phyloP scores from a whole-genome alignment of 768 basidiomycete species.

The Polyporus arcularius region DNA sequence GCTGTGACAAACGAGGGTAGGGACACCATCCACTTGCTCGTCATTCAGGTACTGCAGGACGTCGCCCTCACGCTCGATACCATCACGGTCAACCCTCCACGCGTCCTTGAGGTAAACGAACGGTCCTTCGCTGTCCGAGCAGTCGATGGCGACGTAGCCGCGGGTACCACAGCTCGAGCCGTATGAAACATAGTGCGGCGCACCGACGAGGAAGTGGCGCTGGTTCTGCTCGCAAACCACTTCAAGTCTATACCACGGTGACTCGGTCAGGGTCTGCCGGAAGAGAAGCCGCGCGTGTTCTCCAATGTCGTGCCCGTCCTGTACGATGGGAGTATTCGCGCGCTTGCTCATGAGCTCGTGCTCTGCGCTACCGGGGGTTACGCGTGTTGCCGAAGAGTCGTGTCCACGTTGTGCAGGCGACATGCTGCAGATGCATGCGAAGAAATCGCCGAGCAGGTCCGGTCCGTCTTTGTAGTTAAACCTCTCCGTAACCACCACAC shows the following conservation, averaged over 20 bases:
- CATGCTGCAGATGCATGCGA: conserved; percentile 1
- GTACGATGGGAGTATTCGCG: neutral
- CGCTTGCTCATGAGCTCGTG: neutral
- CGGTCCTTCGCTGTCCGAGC: neutral
- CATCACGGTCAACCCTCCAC: neutral
- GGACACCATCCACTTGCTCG: neutral
- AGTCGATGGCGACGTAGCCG: neutral
- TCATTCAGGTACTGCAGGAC: conserved; percentile 3
- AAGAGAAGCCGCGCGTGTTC: neutral
- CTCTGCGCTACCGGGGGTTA: neutral
- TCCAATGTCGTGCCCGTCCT: neutral
- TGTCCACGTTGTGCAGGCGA: neutral
- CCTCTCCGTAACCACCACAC: neutral
- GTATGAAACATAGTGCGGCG: neutral
- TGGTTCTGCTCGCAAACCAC: neutral
- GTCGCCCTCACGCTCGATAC: neutral
- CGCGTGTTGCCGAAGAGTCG: neutral
- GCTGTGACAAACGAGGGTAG: neutral
- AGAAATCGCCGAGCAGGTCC: neutral
- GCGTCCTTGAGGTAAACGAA: conserved; percentile 7
- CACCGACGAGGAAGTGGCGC: neutral
- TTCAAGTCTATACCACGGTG: neutral
- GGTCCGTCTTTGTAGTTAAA: conserved; percentile 4
- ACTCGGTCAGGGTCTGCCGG: neutral
- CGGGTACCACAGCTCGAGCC: neutral